phyloP scores from a whole-genome alignment of 208 protist species.

The Trypanosoma theileri region DNA sequence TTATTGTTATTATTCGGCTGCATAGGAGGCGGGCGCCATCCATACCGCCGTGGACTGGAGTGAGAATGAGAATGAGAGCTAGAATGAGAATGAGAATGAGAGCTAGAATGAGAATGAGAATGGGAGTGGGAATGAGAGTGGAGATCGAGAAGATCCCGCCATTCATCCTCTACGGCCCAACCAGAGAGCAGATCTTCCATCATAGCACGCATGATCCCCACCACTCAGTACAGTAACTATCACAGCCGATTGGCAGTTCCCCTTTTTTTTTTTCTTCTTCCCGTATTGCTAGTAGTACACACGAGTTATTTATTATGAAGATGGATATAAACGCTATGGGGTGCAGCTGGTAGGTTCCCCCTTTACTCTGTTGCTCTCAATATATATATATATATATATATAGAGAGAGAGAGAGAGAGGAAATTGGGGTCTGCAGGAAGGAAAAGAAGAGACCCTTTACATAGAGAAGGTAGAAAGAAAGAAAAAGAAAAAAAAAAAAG shows the following conservation, averaged over 20 bases:
- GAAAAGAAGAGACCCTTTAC: too few relatives aligned
- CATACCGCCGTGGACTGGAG: too few relatives aligned
- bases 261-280: conserved; percentile 4
- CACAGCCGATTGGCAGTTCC: not conserved
- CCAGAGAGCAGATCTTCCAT: conserved; percentile 18
- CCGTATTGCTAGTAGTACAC: not conserved
- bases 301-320: too few relatives aligned
- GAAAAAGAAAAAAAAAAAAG: conserved; percentile 23
- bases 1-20: not conserved
- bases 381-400: too few relatives aligned
- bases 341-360: too few relatives aligned
- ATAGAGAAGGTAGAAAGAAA: conserved; percentile 1
- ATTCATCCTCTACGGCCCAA: conserved; percentile 6
- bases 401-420: too few relatives aligned
- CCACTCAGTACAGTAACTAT: not conserved
- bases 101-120: not conserved
- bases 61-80: too few relatives aligned
- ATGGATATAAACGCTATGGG: too few relatives aligned
- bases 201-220: not conserved
- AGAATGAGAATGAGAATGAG: too few relatives aligned
- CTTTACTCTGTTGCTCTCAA: too few relatives aligned
- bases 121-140: not conserved
- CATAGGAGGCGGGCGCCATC: not conserved
- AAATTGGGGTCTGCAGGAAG: too few relatives aligned
- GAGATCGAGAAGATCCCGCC: not conserved